Percentiles rank a stretch among this genome's conserved stretches.
phyloP scores from a whole-genome alignment of 1,284 basidiomycete species.

The Ustilago nuda region DNA sequence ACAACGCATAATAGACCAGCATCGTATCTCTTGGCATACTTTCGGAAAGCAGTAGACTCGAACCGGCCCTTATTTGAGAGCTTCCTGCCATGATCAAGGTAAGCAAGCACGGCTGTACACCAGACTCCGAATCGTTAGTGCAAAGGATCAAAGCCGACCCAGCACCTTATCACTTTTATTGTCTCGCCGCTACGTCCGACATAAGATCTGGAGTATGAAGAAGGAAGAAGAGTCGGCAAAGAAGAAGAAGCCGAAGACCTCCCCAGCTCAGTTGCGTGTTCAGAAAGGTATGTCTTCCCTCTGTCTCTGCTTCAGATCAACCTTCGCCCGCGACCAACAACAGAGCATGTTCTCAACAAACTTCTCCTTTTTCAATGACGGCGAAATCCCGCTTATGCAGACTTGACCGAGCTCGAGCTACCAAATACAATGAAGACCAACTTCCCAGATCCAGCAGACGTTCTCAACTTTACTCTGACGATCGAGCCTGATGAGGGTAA shows the following conservation, averaged over 20 bases:
- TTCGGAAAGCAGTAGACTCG: neutral
- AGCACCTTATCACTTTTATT: too few species aligned
- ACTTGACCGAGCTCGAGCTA: slow-evolving; percentile 94
- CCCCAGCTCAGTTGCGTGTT: slow-evolving; percentile 94
- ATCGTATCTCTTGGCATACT: neutral
- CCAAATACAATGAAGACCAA: slow-evolving; percentile 95
- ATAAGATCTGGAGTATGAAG: slow-evolving; percentile 66
- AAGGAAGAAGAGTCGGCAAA: slow-evolving; percentile 66
- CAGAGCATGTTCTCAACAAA: neutral
- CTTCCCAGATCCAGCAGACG: slow-evolving; percentile 89
- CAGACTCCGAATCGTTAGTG: neutral
- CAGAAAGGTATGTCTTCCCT: slow-evolving; percentile 83
- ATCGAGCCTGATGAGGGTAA: slow-evolving; percentile 96
- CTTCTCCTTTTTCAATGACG: neutral
- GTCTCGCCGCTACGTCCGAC: neutral
- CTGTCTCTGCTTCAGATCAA: neutral
- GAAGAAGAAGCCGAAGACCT: slow-evolving; percentile 77
- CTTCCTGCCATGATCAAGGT: slow-evolving; percentile 45
- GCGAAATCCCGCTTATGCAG: slow-evolving; percentile 71
- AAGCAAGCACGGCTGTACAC: neutral
- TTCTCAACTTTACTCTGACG: slow-evolving; percentile 93
- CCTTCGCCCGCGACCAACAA: neutral
- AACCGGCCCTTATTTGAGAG: neutral
- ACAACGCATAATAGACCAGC: neutral
- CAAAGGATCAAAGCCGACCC: too few species aligned